Conservation (phyloP, 345 rosid species). For the Aquilaria yunnanensis region DNA sequence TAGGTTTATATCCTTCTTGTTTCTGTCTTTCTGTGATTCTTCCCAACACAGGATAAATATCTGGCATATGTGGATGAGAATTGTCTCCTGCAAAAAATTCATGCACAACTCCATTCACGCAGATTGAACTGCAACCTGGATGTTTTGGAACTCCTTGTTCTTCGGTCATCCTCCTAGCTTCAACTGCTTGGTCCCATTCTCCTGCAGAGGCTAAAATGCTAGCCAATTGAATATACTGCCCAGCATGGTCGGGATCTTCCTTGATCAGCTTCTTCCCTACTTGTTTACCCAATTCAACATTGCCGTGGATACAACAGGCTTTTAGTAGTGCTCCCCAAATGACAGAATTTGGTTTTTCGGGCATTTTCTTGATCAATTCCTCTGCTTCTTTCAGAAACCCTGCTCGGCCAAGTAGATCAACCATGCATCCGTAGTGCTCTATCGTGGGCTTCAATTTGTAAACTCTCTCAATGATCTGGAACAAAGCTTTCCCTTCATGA, state of each 20-base stretch:
- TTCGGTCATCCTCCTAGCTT: constrained; percentile 49
- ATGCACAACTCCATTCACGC: constrained; percentile 42
- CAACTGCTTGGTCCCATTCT: constrained; percentile 56
- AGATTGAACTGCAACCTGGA: constrained; percentile 59
- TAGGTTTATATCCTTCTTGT: constrained; percentile 47
- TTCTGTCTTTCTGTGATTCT: constrained; percentile 27
- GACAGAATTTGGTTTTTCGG: constrained; percentile 51
- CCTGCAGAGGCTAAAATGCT: constrained; percentile 41
- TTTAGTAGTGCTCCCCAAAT: constrained; percentile 65
- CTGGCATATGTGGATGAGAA: constrained; percentile 36
- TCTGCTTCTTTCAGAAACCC: constrained; percentile 54
- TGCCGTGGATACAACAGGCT: constrained; percentile 50
- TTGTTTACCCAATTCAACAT: constrained; percentile 43
- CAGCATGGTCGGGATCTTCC: constrained; percentile 52
- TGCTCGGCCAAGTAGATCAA: constrained; percentile 71
- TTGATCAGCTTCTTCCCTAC: constrained; percentile 42
- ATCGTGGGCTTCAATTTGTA: constrained; percentile 41
- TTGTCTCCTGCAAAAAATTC: constrained; percentile 53
- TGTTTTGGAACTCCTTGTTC: constrained; percentile 42
- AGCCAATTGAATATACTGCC: constrained; percentile 53
- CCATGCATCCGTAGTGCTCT: constrained; percentile 86
- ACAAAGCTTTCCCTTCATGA: constrained; percentile 45
- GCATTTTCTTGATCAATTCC: constrained; percentile 44
- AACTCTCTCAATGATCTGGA: constrained; percentile 39
- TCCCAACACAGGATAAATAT: constrained; percentile 39